Evolutionary conservation across 73 alveolate species (phyloP).

Genomic region (Halteria grandinella): DNA sequence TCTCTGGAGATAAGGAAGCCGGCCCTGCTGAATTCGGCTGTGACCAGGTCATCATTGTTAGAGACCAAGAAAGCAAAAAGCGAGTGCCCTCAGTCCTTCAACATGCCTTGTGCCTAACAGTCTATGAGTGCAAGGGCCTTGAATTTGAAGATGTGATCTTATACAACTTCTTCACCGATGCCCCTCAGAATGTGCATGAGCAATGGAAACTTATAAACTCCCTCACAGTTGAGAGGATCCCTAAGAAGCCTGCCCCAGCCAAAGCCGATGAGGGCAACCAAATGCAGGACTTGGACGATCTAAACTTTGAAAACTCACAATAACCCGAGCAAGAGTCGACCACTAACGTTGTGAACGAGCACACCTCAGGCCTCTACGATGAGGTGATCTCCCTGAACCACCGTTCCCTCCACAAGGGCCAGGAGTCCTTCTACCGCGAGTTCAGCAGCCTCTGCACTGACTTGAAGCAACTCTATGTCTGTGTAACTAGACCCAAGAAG

Average conservation of each 20-base stretch:
- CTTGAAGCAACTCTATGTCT: conserved; percentile 68
- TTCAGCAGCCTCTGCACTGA: conserved; percentile 65
- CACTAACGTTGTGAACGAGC: too few relatives aligned
- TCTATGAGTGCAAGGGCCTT: conserved; percentile 86
- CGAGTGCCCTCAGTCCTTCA: conserved; percentile 67
- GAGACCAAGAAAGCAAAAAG: conserved; percentile 75
- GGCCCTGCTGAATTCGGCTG: conserved; percentile 73
- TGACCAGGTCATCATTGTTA: conserved; percentile 76
- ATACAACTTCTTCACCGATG: conserved; percentile 77
- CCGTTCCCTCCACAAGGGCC: not conserved
- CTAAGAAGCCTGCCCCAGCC: not conserved
- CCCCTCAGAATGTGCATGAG: conserved; percentile 4
- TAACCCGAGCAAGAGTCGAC: conserved; percentile 11
- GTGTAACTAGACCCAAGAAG: conserved; percentile 73
- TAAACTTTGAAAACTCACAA: conserved; percentile 3
- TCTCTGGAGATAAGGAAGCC: conserved; percentile 16
- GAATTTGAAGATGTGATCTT: conserved; percentile 87
- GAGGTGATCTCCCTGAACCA: not conserved
- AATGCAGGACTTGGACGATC: conserved; percentile 10
- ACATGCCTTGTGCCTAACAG: conserved; percentile 77
- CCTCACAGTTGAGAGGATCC: not conserved
- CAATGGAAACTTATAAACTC: conserved; percentile 56
- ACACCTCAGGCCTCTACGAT: not conserved
- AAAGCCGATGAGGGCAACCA: not conserved
- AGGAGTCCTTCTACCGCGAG: conserved; percentile 5